Percentiles rank a stretch among this genome's conserved stretches.
These are phyloP conservation scores for Capronia epimyces DNA, from an alignment of 2,329 filamentous ascomycete species.

Conservation along the genomic window DNA sequence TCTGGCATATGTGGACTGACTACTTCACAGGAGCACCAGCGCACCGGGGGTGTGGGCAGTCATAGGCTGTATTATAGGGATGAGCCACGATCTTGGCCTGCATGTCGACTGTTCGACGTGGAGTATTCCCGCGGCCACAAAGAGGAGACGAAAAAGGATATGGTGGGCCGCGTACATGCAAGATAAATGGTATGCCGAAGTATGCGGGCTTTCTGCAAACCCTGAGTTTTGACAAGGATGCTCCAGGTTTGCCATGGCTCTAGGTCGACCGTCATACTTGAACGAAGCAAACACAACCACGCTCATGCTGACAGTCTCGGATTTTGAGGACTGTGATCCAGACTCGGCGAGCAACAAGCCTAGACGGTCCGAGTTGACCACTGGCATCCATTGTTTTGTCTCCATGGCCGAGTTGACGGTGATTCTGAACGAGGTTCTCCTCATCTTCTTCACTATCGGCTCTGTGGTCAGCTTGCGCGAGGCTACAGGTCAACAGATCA, in stretches of 20 bases:
- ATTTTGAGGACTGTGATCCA: slow-evolving; percentile 10
- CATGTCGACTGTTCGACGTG: slow-evolving; percentile 15
- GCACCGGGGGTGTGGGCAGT: slow-evolving; percentile 15
- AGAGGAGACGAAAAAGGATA: slow-evolving; percentile 9
- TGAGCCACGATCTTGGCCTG: slow-evolving; percentile 15
- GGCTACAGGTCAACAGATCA: slow-evolving; percentile 11
- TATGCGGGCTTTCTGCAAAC: neutral
- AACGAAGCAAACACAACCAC: slow-evolving; percentile 14
- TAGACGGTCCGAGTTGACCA: slow-evolving; percentile 8
- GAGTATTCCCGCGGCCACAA: slow-evolving; percentile 8
- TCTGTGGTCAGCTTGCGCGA: slow-evolving; percentile 12
- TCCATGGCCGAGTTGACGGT: slow-evolving; percentile 13
- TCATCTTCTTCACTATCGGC: slow-evolving; percentile 15
- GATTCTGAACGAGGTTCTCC: slow-evolving; percentile 15
- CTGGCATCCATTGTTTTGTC: slow-evolving; percentile 18
- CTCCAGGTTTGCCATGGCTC: slow-evolving; percentile 15
- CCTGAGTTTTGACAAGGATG: neutral
- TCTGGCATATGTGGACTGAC: slow-evolving; percentile 1
- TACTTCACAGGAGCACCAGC: slow-evolving; percentile 10
- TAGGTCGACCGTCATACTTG: slow-evolving; percentile 15
- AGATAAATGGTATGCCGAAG: slow-evolving; percentile 12
- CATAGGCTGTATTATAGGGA: slow-evolving; percentile 11
- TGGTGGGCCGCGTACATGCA: slow-evolving; percentile 17
- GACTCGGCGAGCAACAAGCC: neutral
- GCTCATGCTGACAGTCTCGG: slow-evolving; percentile 9